Base-by-base conservation (phyloP, 2,329 filamentous ascomycete species). In the Ophiostoma sp. region DNA sequence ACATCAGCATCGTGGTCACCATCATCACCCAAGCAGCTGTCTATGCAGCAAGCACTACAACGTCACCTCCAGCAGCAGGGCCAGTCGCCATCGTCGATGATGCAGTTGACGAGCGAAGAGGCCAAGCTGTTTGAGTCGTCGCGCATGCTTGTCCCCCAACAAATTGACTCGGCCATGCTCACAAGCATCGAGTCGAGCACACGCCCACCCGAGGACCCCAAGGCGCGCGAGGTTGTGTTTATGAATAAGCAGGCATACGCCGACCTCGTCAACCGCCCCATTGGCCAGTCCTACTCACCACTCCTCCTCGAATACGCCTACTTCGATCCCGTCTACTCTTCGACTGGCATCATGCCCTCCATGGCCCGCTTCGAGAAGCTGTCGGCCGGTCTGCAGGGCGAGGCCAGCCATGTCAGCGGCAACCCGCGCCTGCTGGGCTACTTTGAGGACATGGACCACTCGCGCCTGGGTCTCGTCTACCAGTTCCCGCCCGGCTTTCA, bases 381-480 rank as follows among this genome's bases (percentile, higher is more conserved):
- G 17, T 90, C 87, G 17, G 83, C 87, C 4, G 88, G 86, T 0
- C 82, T 91, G 15, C 89, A 87, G 78, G 84, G 85, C 28, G 85
- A 87, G 71, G 83, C 87, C 0, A 86, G 86, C 61, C 19, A 57
- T 42, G 25, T 59, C 83, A 85, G 87, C 79, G 85, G 92, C 75
- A 78, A 91, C 11, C 88, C 90, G 19, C 85, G 87, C 28, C 82
- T 92, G 61, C 81, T 91, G 15, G 90, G 88, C 2, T 95, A 93
- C 78, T 94, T 93, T 77, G 92, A 95, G 79, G 92, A 95, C 77
- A 85, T 91, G 71, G 87, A 89, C 22, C 85, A 88, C 71, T 90
- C 92, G 0, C 87, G 93, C 11, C 88, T 94, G 71, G 93, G 92
- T 5, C 84, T 95, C 12, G 87, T 95, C 12, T 95, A 93, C 78